Conservation (phyloP, 345 rosid genomes). For the Psidium friedrichsthalianum region DNA sequence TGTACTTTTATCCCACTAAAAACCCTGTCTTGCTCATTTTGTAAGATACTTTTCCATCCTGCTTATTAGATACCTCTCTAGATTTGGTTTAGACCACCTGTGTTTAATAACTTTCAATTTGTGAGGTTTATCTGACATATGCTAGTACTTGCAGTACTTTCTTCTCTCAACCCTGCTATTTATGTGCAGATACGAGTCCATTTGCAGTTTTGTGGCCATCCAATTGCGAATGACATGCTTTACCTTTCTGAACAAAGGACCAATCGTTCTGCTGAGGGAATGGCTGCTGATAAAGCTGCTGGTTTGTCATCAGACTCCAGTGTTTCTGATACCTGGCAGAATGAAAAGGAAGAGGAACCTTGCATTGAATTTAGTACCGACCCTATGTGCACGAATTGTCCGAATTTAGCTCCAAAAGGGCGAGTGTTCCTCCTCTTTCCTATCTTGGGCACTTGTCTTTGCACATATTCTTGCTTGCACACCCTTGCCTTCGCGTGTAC, state of each 20-base stretch:
- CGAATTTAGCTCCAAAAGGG: constrained; percentile 78
- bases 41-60: background rate
- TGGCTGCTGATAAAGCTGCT: constrained; percentile 48
- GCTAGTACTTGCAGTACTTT: background rate
- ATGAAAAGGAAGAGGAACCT: constrained; percentile 18
- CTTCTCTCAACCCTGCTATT: background rate
- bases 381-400: constrained; percentile 77
- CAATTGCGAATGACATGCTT: constrained; percentile 85
- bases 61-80: background rate
- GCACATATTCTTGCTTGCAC: background rate
- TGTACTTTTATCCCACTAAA: background rate
- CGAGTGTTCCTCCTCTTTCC: constrained; percentile 1
- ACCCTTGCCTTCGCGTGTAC: background rate
- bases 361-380: constrained; percentile 56
- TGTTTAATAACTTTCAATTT: background rate
- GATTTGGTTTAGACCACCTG: background rate
- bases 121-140: background rate
- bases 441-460: background rate
- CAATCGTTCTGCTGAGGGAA: constrained; percentile 24
- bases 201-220: constrained; percentile 72
- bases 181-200: constrained; percentile 75
- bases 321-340: background rate
- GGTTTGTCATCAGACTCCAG: constrained; percentile 12
- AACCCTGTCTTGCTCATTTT: background rate
- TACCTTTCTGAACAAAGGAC: constrained; percentile 39